These are phyloP conservation scores for Mycosphaerelloides madeirae DNA, from an alignment of 2,329 filamentous ascomycete genomes.

Conservation along the genomic window DNA sequence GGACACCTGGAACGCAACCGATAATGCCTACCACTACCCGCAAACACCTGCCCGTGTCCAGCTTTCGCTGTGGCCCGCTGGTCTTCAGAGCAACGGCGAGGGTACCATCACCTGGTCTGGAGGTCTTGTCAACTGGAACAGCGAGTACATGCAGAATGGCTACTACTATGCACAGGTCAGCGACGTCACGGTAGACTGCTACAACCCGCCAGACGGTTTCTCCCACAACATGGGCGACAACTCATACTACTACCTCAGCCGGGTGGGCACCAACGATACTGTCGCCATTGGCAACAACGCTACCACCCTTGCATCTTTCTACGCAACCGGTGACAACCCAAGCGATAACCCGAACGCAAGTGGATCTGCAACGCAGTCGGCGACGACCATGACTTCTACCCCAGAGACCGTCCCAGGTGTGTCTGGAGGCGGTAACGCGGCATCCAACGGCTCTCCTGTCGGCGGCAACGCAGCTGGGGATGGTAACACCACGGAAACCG, in stretches of 20 bases:
- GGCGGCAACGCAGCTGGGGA: slow-evolving; percentile 12
- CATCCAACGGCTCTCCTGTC: background rate
- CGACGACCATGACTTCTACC: slow-evolving; percentile 22
- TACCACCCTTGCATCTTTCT: slow-evolving; percentile 72
- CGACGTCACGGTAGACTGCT: slow-evolving; percentile 81
- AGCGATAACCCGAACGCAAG: slow-evolving; percentile 41
- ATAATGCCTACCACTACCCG: slow-evolving; percentile 78
- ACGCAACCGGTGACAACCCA: slow-evolving; percentile 73
- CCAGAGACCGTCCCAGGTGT: slow-evolving; percentile 54
- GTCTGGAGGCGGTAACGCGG: slow-evolving; percentile 36
- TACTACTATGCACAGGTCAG: slow-evolving; percentile 84
- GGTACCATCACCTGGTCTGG: slow-evolving; percentile 92
- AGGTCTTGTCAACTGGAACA: slow-evolving; percentile 82
- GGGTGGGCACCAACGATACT: slow-evolving; percentile 66
- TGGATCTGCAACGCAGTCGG: slow-evolving; percentile 23
- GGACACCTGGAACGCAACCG: slow-evolving; percentile 80
- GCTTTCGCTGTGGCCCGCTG: slow-evolving; percentile 94
- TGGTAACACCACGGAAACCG: slow-evolving; percentile 34
- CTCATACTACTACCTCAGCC: slow-evolving; percentile 71
- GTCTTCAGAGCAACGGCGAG: slow-evolving; percentile 68
- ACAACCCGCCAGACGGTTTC: slow-evolving; percentile 69
- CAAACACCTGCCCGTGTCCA: slow-evolving; percentile 89
- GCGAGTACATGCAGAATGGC: slow-evolving; percentile 73
- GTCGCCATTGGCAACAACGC: slow-evolving; percentile 69
- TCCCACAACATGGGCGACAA: slow-evolving; percentile 51